These are phyloP conservation scores for Vanrija pseudolonga DNA, from an alignment of 1,284 basidiomycete species.

Conservation along the genomic window DNA sequence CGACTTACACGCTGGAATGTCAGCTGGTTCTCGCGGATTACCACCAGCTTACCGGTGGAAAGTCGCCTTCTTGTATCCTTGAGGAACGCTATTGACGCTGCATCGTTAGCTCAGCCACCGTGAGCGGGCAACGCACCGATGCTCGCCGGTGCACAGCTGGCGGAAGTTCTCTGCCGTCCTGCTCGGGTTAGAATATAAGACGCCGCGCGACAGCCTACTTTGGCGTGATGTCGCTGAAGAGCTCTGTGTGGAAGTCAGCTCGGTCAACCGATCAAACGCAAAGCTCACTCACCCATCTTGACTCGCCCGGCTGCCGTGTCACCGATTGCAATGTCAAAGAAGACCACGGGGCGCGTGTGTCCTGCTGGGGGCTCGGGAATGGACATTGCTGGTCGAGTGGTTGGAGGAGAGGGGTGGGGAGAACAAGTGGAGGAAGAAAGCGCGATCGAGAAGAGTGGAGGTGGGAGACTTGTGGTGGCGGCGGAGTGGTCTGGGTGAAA, in stretches of 20 bases:
- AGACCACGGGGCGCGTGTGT: conserved; percentile 72
- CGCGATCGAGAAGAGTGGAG: neutral
- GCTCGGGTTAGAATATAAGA: neutral
- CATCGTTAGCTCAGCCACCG: conserved; percentile 9
- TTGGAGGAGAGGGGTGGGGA: neutral
- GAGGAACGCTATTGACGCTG: conserved; percentile 78
- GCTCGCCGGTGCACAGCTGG: conserved; percentile 94
- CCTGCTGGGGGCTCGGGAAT: conserved; percentile 45
- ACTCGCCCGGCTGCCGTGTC: conserved; percentile 89
- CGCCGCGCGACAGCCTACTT: conserved; percentile 24
- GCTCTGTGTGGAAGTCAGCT: conserved; percentile 22
- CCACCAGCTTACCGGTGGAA: conserved; percentile 75
- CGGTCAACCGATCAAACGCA: neutral
- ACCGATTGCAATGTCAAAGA: conserved; percentile 94
- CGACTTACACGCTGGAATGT: conserved; percentile 14
- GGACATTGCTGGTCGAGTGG: conserved; percentile 21
- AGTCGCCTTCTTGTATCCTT: conserved; percentile 81
- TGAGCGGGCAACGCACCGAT: conserved; percentile 56
- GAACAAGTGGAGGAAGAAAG: neutral
- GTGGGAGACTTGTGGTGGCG: neutral
- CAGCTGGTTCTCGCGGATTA: neutral
- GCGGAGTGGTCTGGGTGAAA: no score
- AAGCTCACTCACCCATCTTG: conserved; percentile 65
- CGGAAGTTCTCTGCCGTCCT: conserved; percentile 97
- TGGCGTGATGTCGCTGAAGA: conserved; percentile 46